Percentiles rank a stretch among this genome's conserved stretches.
Conservation (phyloP, 352 stramenopile species). For the Pythium sukuiense region DNA sequence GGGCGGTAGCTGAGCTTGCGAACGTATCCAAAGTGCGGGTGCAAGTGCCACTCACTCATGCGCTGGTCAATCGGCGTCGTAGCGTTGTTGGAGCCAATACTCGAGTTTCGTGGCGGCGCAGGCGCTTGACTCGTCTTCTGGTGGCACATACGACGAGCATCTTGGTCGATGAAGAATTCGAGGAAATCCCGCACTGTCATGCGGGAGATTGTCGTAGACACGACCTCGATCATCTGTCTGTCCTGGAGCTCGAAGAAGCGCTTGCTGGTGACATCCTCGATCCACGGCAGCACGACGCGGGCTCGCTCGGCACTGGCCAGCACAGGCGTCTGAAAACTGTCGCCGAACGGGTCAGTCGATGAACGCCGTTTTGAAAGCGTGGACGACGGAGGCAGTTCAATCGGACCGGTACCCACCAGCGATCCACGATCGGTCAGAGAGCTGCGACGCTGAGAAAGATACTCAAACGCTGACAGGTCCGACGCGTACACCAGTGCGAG, state of each 20-base stretch:
- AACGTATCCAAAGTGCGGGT: conserved; percentile 52
- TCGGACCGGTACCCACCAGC: conserved; percentile 5
- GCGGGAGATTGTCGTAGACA: conserved; percentile 42
- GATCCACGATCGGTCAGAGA: conserved; percentile 4
- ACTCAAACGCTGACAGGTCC: conserved; percentile 54
- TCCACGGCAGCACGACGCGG: conserved; percentile 49
- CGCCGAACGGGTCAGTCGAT: conserved; percentile 27
- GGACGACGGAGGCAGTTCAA: conserved; percentile 1
- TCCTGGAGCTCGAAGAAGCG: conserved; percentile 53
- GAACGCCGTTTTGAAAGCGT: conserved; percentile 4
- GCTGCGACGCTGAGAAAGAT: conserved; percentile 7
- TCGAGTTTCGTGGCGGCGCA: conserved; percentile 2
- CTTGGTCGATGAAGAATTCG: conserved; percentile 43
- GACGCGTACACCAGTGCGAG: conserved; percentile 70
- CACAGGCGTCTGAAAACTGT: conserved; percentile 46
- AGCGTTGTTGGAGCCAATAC: not conserved
- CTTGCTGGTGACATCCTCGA: conserved; percentile 33
- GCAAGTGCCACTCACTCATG: conserved; percentile 51
- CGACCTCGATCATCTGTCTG: conserved; percentile 50
- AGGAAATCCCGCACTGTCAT: conserved; percentile 43
- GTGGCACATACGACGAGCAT: conserved; percentile 30
- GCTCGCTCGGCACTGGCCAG: conserved; percentile 33
- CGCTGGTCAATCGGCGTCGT: not conserved
- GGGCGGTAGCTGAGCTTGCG: conserved; percentile 54
- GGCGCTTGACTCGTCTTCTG: conserved; percentile 25